Conservation (phyloP, 2,329 filamentous ascomycete genomes). For the Exutisphaerella laricina region DNA sequence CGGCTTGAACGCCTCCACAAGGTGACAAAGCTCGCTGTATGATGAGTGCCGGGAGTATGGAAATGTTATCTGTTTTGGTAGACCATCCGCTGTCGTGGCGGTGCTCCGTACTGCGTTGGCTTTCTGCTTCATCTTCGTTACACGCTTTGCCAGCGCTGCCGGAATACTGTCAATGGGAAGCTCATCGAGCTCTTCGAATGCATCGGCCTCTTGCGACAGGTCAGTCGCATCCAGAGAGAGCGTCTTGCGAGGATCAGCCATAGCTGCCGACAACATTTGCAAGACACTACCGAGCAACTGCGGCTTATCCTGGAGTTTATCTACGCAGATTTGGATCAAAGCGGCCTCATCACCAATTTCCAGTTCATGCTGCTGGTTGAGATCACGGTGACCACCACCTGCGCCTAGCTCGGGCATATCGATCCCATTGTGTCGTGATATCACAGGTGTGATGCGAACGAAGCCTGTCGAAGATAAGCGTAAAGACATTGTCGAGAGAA, state of each 20-base stretch:
- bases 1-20: slow-evolving; percentile 64
- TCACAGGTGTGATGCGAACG: slow-evolving; percentile 73
- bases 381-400: slow-evolving; percentile 72
- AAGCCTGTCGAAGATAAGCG: slow-evolving; percentile 39
- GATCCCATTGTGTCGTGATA: slow-evolving; percentile 53
- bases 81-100: slow-evolving; percentile 2
- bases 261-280: slow-evolving; percentile 30
- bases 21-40: slow-evolving; percentile 67
- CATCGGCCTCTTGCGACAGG: slow-evolving; percentile 21
- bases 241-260: slow-evolving; percentile 14
- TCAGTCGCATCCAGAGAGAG: slow-evolving; percentile 24
- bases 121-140: slow-evolving; percentile 21
- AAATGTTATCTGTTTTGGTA: slow-evolving; percentile 48
- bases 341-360: slow-evolving; percentile 50
- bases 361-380: slow-evolving; percentile 63
- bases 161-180: slow-evolving; percentile 31
- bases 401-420: slow-evolving; percentile 66
- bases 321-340: slow-evolving; percentile 48
- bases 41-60: slow-evolving; percentile 89
- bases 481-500: no score
- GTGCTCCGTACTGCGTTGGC: slow-evolving; percentile 9
- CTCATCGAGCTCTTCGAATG: slow-evolving; percentile 47
- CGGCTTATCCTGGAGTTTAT: slow-evolving; percentile 34
- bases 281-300: slow-evolving; percentile 34
- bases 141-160: slow-evolving; percentile 29